A percentile compares a stretch with the other conserved stretches of the same genome.
Evolutionary conservation across 768 basidiomycete genomes (phyloP).

Genomic region (Cantharellus anzutake): DNA sequence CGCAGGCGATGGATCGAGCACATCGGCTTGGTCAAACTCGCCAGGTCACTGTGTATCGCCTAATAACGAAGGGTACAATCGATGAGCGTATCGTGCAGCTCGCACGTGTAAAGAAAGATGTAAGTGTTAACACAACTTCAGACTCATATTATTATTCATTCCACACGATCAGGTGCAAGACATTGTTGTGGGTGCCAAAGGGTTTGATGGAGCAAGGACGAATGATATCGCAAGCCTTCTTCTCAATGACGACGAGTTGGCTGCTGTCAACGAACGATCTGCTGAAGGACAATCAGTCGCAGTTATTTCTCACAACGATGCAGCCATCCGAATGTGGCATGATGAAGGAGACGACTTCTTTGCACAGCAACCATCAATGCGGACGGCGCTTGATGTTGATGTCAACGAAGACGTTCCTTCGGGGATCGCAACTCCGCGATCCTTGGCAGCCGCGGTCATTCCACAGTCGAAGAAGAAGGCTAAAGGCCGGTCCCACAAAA

Average conservation of each 20-base stretch:
- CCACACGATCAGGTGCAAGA: slow-evolving; percentile 68
- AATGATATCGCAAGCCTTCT: slow-evolving; percentile 93
- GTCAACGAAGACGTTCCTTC: neutral
- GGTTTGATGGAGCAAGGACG: slow-evolving; percentile 79
- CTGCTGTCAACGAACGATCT: slow-evolving; percentile 19
- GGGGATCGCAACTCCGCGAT: neutral
- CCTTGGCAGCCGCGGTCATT: neutral
- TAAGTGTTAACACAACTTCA: slow-evolving; percentile 18
- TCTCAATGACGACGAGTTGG: slow-evolving; percentile 86
- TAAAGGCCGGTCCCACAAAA: neutral
- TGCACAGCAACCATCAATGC: neutral
- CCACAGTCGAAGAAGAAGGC: neutral
- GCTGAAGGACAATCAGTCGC: neutral
- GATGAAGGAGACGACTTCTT: slow-evolving; percentile 5
- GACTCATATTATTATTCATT: neutral
- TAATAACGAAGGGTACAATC: slow-evolving; percentile 86
- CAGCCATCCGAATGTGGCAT: neutral
- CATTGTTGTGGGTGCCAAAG: slow-evolving; percentile 95
- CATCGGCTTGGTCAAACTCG: slow-evolving; percentile 93
- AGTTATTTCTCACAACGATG: neutral
- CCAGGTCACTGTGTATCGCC: slow-evolving; percentile 89
- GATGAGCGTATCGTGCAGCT: slow-evolving; percentile 95
- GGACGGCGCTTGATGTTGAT: neutral
- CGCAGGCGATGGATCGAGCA: slow-evolving; percentile 96
- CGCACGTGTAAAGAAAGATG: slow-evolving; percentile 93